phyloP scores from a whole-genome alignment of 805 yeast species.

The Myxozyma neglecta region DNA sequence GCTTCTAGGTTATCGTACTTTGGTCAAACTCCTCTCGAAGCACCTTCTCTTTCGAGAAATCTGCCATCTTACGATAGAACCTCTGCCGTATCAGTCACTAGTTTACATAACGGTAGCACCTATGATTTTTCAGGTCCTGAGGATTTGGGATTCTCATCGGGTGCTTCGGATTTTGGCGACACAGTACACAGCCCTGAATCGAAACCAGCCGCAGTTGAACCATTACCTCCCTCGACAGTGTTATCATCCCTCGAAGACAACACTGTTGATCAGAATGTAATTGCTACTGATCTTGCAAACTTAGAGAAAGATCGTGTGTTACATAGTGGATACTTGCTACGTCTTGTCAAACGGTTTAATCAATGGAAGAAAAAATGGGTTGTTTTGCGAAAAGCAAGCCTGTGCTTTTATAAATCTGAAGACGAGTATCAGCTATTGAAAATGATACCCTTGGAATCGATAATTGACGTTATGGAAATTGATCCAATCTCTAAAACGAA shows the following conservation, averaged over 20 bases:
- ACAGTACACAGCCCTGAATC: slow-evolving; percentile 2
- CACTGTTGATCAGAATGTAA: not conserved
- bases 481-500: slow-evolving; percentile 50
- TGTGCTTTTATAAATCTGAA: slow-evolving; percentile 46
- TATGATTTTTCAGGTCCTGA: slow-evolving; percentile 28
- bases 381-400: slow-evolving; percentile 45
- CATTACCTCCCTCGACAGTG: not conserved
- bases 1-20: not conserved
- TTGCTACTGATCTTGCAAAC: slow-evolving; percentile 12
- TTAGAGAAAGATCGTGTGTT: slow-evolving; percentile 42
- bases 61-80: not conserved
- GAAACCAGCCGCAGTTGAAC: not conserved
- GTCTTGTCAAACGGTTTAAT: slow-evolving; percentile 47
- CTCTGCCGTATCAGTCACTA: not conserved
- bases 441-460: slow-evolving; percentile 41
- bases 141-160: slow-evolving; percentile 30
- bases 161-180: slow-evolving; percentile 27
- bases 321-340: slow-evolving; percentile 46
- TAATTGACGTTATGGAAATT: slow-evolving; percentile 52
- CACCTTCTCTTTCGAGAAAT: not conserved
- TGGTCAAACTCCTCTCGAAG: not conserved
- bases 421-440: slow-evolving; percentile 39
- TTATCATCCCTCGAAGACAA: not conserved
- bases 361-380: slow-evolving; percentile 52
- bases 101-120: slow-evolving; percentile 9